These are phyloP conservation scores for Lunularia cruciata DNA, from an alignment of 225 moss, liverwort and hornwort species.

Conservation along the genomic window DNA sequence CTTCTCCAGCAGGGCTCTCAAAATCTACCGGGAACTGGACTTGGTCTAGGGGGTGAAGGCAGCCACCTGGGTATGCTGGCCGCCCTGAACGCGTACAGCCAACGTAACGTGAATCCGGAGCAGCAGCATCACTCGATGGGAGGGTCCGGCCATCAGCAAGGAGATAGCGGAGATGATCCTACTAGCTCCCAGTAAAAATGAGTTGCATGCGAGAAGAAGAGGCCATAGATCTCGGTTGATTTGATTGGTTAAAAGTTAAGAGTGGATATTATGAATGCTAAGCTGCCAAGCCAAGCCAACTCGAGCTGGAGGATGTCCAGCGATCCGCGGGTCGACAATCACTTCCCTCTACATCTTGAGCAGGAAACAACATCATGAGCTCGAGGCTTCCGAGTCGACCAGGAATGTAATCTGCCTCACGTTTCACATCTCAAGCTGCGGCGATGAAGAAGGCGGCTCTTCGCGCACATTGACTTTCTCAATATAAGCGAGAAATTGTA, in stretches of 20 bases:
- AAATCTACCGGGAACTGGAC: conserved; percentile 75
- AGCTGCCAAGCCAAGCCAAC: conserved; percentile 19
- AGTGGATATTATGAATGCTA: conserved; percentile 26
- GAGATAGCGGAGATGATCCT: conserved; percentile 97
- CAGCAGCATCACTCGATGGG: conserved; percentile 83
- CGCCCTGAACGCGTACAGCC: conserved; percentile 93
- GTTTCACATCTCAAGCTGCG: conserved; percentile 20
- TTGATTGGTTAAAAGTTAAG: conserved; percentile 36
- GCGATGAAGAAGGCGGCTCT: conserved; percentile 23
- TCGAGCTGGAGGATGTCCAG: conserved; percentile 11
- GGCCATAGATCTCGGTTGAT: conserved; percentile 28
- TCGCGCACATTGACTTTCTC: conserved; percentile 36
- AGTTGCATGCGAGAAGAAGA: conserved; percentile 8
- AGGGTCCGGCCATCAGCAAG: conserved; percentile 96
- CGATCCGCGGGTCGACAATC: conserved; percentile 4
- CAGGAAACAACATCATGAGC: conserved; percentile 6
- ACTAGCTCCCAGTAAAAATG: conserved; percentile 81
- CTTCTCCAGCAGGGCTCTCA: conserved; percentile 85
- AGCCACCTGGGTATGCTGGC: conserved; percentile 95
- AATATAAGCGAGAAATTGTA: conserved; percentile 44
- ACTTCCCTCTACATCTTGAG: conserved; percentile 21
- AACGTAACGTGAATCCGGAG: conserved; percentile 78
- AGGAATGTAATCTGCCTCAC: conserved; percentile 26
- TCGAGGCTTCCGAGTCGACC: conserved; percentile 31
- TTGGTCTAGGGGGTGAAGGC: conserved; percentile 80